phyloP scores from a whole-genome alignment of 768 basidiomycete species.

The Mycena amicta region DNA sequence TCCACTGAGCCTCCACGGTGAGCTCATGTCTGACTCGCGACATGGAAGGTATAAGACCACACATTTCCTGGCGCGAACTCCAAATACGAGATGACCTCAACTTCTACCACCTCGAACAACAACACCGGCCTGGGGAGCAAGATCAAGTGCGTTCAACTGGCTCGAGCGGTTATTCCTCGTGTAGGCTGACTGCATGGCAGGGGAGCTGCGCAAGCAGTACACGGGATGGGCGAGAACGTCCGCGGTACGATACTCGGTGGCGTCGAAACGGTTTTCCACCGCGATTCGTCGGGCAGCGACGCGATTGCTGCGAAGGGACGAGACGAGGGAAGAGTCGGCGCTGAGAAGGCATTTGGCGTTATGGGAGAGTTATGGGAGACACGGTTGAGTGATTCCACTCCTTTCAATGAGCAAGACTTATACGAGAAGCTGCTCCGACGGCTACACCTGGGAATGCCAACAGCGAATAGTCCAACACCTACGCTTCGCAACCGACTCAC shows the following conservation, averaged over 20 bases:
- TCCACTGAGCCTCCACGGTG: constrained; percentile 9
- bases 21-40: constrained; percentile 10
- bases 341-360: background rate
- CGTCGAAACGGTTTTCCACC: constrained; percentile 16
- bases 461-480: too few relatives aligned
- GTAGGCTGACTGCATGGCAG: too few relatives aligned
- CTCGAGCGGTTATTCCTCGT: background rate
- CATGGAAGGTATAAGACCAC: background rate
- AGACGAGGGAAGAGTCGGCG: background rate
- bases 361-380: background rate
- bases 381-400: too few relatives aligned
- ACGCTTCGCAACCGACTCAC: too few relatives aligned
- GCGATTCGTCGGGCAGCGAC: constrained; percentile 10
- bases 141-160: background rate
- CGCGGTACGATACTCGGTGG: constrained; percentile 21
- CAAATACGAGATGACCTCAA: background rate
- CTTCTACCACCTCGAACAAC: background rate
- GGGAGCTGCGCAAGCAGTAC: constrained; percentile 10
- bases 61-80: background rate
- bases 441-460: too few relatives aligned
- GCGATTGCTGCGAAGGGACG: constrained; percentile 14
- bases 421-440: too few relatives aligned
- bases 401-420: too few relatives aligned
- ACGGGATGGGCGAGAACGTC: constrained; percentile 19
- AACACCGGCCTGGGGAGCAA: constrained; percentile 10